Base-by-base conservation (phyloP, 148 eudicot genomes). In the Spergularia bocconei region DNA sequence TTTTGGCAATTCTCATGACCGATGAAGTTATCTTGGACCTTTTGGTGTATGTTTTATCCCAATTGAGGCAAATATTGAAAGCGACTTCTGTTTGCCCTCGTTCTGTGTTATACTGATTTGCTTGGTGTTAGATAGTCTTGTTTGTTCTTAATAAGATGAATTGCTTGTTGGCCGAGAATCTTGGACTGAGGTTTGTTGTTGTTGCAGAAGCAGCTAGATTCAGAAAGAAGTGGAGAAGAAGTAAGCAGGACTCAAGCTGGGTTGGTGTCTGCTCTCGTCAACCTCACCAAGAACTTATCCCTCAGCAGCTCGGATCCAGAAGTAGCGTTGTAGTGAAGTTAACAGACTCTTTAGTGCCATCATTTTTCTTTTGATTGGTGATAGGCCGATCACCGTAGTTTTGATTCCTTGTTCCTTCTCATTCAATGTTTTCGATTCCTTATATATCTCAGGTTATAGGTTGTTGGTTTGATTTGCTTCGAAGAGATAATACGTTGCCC, bases 281-380 rank as follows among this genome's bases (percentile, higher is more conserved):
- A 77, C 75, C 87, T 84, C 39, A 88, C 95, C 58, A 77, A 79
- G 41, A 88, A 88, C 73, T 85, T 92, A 56, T 86, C 95, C 29
- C 82, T 92, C 58, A 80, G 53, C 14, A 67, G 75, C 75, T 75
- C 89, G 12, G 83, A 71, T 80, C 62, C 79, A 1, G 71, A 80
- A 80, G 76, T 80, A 58, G 79, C 21, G 0, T 53, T 50, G 68
- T 73, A 73, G 78, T 59, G 10, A 21, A 62, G 44, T 29, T 68
- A n/a, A 9, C 15, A 7, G 17, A 38, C 39, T 38, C 36, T 70
- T 29, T 21, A 61, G 64, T 69, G 70, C 63, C 68, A 38, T 51
- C 63, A 5, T 36, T 63, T 41, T 41, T 17, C 9, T 62, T 53
- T 67, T 25, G 21, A 60, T 77, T 16, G 65, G 12, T 55, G 55